These are phyloP conservation scores for Tylopilus intermedius DNA, from an alignment of 768 basidiomycete species.

Conservation along the genomic window DNA sequence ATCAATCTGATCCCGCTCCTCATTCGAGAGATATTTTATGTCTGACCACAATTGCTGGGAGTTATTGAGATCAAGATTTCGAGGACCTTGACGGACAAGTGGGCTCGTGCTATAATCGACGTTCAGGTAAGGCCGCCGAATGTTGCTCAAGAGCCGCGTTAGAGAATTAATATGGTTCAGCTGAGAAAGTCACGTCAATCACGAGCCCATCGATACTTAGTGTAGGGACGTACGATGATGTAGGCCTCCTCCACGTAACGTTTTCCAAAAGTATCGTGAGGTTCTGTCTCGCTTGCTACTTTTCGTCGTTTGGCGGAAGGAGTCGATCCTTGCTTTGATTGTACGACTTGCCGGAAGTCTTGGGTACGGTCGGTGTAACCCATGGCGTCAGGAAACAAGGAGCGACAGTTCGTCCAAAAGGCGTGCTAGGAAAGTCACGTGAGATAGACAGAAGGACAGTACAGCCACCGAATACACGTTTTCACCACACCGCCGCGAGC, in stretches of 20 bases:
- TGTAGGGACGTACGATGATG: constrained; percentile 46
- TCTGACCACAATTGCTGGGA: constrained; percentile 54
- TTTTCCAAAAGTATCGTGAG: constrained; percentile 47
- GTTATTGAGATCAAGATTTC: constrained; percentile 52
- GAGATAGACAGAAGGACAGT: constrained; percentile 10
- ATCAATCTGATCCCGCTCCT: constrained; percentile 95
- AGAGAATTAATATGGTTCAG: constrained; percentile 69
- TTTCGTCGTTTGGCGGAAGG: constrained; percentile 52
- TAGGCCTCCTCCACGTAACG: constrained; percentile 75
- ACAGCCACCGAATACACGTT: neutral
- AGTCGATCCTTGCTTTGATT: constrained; percentile 39
- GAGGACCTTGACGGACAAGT: constrained; percentile 44
- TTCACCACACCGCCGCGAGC: constrained; percentile 21
- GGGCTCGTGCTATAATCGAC: constrained; percentile 58
- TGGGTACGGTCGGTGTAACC: constrained; percentile 54
- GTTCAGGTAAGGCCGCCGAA: constrained; percentile 86
- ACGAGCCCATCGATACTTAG: neutral
- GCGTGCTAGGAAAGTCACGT: constrained; percentile 19
- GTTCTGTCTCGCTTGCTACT: constrained; percentile 33
- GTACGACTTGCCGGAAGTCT: constrained; percentile 53
- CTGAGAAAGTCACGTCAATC: constrained; percentile 34
- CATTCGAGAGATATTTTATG: constrained; percentile 72
- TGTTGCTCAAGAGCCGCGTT: constrained; percentile 63
- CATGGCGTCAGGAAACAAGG: constrained; percentile 36
- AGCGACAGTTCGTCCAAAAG: neutral